Conservation (phyloP, 2,329 filamentous ascomycete genomes). For the Calonectria honghensis region DNA sequence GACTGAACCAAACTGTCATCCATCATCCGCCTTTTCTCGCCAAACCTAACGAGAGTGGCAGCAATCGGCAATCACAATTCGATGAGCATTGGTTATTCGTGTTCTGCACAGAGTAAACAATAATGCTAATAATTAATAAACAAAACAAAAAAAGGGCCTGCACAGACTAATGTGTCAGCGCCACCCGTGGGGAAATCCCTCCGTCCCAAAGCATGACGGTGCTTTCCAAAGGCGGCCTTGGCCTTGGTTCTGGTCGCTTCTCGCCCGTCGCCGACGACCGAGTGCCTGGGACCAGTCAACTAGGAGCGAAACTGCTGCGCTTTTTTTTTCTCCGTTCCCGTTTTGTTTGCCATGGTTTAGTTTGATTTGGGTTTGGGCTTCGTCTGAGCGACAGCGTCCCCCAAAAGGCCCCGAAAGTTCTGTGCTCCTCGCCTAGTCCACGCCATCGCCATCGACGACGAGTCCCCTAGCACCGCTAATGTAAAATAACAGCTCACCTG, state of each 20-base stretch:
- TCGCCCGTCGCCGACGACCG: conserved; percentile 35
- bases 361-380: conserved; percentile 16
- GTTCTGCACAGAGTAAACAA: not conserved
- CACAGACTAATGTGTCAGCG: conserved; percentile 35
- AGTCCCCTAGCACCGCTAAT: conserved; percentile 16
- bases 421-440: conserved; percentile 31
- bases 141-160: conserved; percentile 23
- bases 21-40: conserved; percentile 20
- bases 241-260: not conserved
- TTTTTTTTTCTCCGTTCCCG: not conserved
- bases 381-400: conserved; percentile 17
- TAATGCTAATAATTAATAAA: conserved; percentile 1
- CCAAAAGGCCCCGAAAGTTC: conserved; percentile 18
- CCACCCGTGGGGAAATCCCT: conserved; percentile 20
- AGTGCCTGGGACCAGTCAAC: conserved; percentile 1
- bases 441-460: conserved; percentile 19
- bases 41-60: conserved; percentile 18
- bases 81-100: conserved; percentile 9
- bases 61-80: conserved; percentile 27
- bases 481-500: conserved; percentile 33
- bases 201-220: not conserved
- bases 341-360: conserved; percentile 5
- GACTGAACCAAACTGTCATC: conserved; percentile 18
- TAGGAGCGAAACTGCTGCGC: not conserved
- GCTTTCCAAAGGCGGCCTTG: conserved; percentile 1